Evolutionary conservation across 2,329 filamentous ascomycete species (phyloP).

Genomic region (Hymenoscyphus albidus): DNA sequence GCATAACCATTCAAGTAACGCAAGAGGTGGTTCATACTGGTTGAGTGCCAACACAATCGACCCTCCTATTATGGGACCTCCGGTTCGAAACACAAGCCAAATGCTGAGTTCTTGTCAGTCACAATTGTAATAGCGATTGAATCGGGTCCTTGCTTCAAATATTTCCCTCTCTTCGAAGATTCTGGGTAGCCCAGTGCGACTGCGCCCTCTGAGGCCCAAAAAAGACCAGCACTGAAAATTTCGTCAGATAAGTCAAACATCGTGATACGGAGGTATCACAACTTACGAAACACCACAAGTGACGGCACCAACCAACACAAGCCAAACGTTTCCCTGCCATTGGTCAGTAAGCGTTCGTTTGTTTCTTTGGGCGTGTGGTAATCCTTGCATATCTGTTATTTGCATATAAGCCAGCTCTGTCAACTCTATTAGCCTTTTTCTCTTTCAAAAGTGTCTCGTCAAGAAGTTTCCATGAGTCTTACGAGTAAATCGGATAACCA

Average conservation of each 20-base stretch:
- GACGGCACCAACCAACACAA: slow-evolving; percentile 62
- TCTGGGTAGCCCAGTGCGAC: slow-evolving; percentile 70
- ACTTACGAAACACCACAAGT: slow-evolving; percentile 54
- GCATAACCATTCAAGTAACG: neutral
- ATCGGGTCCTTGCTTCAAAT: slow-evolving; percentile 32
- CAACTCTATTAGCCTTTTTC: neutral
- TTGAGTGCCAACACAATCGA: slow-evolving; percentile 67
- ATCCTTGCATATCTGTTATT: neutral
- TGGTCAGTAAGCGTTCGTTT: slow-evolving; percentile 28
- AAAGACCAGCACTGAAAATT: slow-evolving; percentile 46
- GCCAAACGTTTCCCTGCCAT: slow-evolving; percentile 54
- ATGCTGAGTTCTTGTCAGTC: slow-evolving; percentile 42
- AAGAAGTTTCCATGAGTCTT: slow-evolving; percentile 36
- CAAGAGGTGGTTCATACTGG: slow-evolving; percentile 33
- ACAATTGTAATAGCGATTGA: neutral
- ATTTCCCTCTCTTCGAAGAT: slow-evolving; percentile 59
- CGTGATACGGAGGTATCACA: neutral
- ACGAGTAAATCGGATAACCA: slow-evolving; percentile 40
- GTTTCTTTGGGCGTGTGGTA: too few relatives aligned
- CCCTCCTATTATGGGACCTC: slow-evolving; percentile 65
- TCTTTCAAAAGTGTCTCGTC: too few relatives aligned
- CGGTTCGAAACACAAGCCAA: slow-evolving; percentile 57
- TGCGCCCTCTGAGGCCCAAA: slow-evolving; percentile 71
- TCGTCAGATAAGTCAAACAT: neutral
- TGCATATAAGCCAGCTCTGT: neutral